Evolutionary conservation across 2,329 filamentous ascomycete species (phyloP).

Genomic region (Diaporthe destruens): DNA sequence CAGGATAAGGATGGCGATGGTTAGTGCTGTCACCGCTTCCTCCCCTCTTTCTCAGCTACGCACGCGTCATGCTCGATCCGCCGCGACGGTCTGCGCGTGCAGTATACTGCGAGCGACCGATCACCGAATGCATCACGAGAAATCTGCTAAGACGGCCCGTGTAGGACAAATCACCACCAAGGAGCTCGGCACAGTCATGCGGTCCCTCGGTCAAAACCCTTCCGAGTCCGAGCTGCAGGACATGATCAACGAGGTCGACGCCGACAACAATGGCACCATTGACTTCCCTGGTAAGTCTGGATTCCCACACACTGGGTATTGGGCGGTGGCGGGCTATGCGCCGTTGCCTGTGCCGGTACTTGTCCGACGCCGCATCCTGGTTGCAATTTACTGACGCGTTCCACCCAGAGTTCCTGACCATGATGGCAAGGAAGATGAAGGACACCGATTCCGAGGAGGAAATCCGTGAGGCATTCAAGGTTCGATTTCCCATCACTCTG

Average conservation of each 20-base stretch:
- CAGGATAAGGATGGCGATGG: slow-evolving; percentile 94
- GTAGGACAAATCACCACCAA: slow-evolving; percentile 92
- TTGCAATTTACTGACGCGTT: slow-evolving; percentile 32
- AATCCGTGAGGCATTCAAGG: slow-evolving; percentile 91
- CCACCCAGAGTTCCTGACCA: slow-evolving; percentile 82
- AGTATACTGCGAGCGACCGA: background rate
- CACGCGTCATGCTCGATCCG: slow-evolving; percentile 24
- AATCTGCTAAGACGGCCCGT: slow-evolving; percentile 46
- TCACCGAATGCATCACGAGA: slow-evolving; percentile 9
- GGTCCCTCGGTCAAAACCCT: slow-evolving; percentile 89
- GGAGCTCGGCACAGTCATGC: slow-evolving; percentile 91
- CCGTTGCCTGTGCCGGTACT: background rate
- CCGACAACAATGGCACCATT: slow-evolving; percentile 93
- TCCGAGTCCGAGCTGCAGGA: slow-evolving; percentile 92
- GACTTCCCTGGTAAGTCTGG: slow-evolving; percentile 82
- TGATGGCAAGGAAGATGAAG: slow-evolving; percentile 97
- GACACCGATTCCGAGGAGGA: slow-evolving; percentile 93
- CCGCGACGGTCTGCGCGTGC: slow-evolving; percentile 35
- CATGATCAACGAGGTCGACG: slow-evolving; percentile 95
- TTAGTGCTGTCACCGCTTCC: slow-evolving; percentile 64
- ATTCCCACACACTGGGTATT: background rate
- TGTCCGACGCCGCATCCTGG: background rate
- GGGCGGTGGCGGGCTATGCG: background rate
- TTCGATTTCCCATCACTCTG: slow-evolving; percentile 50
- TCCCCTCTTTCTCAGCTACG: slow-evolving; percentile 6